Conservation (phyloP, 371 early-diverging fungal genomes). For the Catenaria anguillulae region DNA sequence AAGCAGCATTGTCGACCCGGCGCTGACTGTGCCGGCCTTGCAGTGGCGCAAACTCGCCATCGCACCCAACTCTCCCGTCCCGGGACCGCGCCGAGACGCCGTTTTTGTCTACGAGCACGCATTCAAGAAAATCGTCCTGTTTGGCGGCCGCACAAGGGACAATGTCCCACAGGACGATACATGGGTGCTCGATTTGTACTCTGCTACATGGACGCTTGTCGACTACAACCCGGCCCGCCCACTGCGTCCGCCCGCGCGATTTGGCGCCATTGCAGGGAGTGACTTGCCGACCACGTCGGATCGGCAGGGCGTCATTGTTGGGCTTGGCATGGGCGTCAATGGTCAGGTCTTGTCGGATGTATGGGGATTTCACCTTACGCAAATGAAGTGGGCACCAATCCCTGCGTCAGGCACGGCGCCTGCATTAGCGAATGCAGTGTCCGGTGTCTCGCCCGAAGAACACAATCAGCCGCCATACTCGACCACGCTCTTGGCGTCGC, state of each 20-base stretch:
- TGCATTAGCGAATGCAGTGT: neutral
- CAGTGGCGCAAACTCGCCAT: neutral
- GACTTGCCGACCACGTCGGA: neutral
- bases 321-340: neutral
- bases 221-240: neutral
- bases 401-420: neutral
- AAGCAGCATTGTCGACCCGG: no score
- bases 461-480: neutral
- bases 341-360: neutral
- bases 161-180: neutral
- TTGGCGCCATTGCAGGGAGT: neutral
- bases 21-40: neutral
- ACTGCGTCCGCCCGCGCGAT: constrained; percentile 3
- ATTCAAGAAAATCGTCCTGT: neutral
- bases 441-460: constrained; percentile 1
- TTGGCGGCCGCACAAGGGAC: constrained; percentile 4
- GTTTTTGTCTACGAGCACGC: constrained; percentile 1
- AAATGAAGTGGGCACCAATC: neutral
- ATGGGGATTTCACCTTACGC: neutral
- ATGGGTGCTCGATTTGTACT: neutral
- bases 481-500: neutral
- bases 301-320: neutral
- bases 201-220: neutral
- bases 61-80: neutral
- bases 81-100: neutral